These are phyloP conservation scores for Blastobotrys robertii DNA, from an alignment of 805 yeast species.

Conservation along the genomic window DNA sequence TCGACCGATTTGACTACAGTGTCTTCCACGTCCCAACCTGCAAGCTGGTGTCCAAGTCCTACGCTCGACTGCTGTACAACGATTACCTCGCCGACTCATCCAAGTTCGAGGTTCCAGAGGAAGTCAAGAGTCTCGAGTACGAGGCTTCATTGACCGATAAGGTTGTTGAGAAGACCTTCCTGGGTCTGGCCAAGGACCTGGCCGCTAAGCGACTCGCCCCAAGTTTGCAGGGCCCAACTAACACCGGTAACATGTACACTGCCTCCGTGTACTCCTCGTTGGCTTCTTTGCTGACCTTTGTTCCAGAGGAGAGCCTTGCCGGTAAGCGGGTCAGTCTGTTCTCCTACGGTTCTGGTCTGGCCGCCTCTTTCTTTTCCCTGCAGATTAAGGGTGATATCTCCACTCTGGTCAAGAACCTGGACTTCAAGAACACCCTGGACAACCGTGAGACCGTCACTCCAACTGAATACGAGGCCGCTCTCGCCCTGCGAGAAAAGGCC, in stretches of 20 bases:
- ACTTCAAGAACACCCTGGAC: constrained; percentile 57
- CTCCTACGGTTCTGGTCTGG: constrained; percentile 98
- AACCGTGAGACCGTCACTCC: constrained; percentile 64
- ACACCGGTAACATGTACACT: constrained; percentile 97
- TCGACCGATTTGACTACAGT: constrained; percentile 73
- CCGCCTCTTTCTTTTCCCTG: constrained; percentile 77
- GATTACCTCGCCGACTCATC: constrained; percentile 71
- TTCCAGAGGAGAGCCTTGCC: constrained; percentile 64
- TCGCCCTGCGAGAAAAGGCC: constrained; percentile 79
- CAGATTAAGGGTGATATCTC: constrained; percentile 74
- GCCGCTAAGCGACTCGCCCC: constrained; percentile 65
- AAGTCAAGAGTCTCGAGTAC: constrained; percentile 52
- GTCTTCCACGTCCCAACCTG: constrained; percentile 98
- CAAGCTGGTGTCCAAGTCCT: constrained; percentile 86
- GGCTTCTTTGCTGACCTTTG: constrained; percentile 67
- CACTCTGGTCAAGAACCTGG: constrained; percentile 50
- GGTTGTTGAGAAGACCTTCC: constrained; percentile 73
- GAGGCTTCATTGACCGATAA: constrained; percentile 74
- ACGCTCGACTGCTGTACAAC: constrained; percentile 82
- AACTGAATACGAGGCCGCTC: constrained; percentile 68
- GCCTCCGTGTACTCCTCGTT: constrained; percentile 86
- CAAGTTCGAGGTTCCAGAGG: constrained; percentile 46
- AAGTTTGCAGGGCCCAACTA: constrained; percentile 79
- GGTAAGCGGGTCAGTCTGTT: constrained; percentile 82
- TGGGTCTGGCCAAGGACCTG: constrained; percentile 62